These are phyloP conservation scores for Phytophthora cactorum DNA, from an alignment of 352 stramenopile species.

Conservation along the genomic window DNA sequence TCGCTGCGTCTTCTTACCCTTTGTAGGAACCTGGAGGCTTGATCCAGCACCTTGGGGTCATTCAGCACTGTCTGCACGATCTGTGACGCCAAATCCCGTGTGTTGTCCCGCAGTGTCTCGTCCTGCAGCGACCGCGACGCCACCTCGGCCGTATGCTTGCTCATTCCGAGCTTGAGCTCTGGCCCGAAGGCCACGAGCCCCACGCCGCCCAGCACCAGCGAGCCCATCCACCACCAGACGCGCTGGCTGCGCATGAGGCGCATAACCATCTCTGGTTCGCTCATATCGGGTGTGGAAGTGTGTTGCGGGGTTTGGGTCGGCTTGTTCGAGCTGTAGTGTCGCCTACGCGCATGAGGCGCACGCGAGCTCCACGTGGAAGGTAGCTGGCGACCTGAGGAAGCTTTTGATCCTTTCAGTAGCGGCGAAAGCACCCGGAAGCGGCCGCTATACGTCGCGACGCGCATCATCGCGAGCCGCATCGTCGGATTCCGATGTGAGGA, in stretches of 20 bases:
- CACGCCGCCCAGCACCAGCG: constrained; percentile 43
- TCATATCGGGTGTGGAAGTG: constrained; percentile 27
- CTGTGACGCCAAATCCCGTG: constrained; percentile 77
- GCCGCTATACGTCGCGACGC: constrained; percentile 7
- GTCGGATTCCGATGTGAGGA: constrained; percentile 16
- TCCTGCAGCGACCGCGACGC: constrained; percentile 84
- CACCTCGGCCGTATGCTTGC: constrained; percentile 84
- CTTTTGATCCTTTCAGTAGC: constrained; percentile 1
- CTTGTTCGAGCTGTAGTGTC: constrained; percentile 25
- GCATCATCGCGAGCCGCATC: constrained; percentile 22
- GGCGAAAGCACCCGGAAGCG: constrained; percentile 3
- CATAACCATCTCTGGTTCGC: constrained; percentile 50
- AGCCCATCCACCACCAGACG: constrained; percentile 64
- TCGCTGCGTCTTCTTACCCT: constrained; percentile 36
- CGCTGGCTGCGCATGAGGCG: constrained; percentile 59
- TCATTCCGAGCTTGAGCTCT: constrained; percentile 82
- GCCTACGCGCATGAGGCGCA: neutral
- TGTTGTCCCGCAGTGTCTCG: constrained; percentile 79
- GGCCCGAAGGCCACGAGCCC: constrained; percentile 76
- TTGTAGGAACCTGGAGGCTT: constrained; percentile 79
- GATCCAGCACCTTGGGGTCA: constrained; percentile 82
- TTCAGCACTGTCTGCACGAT: constrained; percentile 90
- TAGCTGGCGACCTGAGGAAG: constrained; percentile 11
- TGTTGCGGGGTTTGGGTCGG: neutral
- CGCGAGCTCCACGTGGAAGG: constrained; percentile 5